Evolutionary conservation across 495 filamentous ascomycete species (phyloP).

Genomic region (Podospora bellae-mahoneyi): DNA sequence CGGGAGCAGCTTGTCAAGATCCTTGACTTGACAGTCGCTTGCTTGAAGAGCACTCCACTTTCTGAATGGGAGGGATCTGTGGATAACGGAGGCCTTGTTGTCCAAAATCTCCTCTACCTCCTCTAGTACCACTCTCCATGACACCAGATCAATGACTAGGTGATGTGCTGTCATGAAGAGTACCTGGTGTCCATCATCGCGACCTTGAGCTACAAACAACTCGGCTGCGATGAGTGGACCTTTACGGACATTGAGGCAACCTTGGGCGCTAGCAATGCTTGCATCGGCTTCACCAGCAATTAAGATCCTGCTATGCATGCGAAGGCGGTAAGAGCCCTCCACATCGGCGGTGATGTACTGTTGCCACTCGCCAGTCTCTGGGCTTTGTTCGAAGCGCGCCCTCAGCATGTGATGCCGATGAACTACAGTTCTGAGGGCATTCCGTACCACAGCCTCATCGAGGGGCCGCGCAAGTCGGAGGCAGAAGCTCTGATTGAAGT

Average conservation of each 20-base stretch:
- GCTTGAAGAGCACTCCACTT: conserved; percentile 45
- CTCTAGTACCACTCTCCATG: conserved; percentile 58
- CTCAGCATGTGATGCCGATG: conserved; percentile 61
- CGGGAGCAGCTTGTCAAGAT: conserved; percentile 11
- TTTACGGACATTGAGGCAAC: conserved; percentile 35
- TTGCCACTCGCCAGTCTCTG: conserved; percentile 24
- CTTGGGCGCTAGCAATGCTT: conserved; percentile 20
- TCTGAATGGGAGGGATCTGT: conserved; percentile 47
- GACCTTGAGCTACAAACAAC: conserved; percentile 18
- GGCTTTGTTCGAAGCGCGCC: conserved; percentile 44
- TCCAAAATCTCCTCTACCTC: conserved; percentile 55
- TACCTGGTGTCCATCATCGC: conserved; percentile 26
- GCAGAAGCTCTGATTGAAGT: conserved; percentile 63
- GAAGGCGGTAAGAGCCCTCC: conserved; percentile 21
- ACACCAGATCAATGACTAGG: conserved; percentile 59
- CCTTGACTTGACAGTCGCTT: conserved; percentile 1
- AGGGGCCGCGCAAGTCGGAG: conserved; percentile 46
- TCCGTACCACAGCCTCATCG: conserved; percentile 35
- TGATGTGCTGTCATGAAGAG: conserved; percentile 58
- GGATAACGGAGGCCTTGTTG: conserved; percentile 18
- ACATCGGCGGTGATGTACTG: conserved; percentile 23
- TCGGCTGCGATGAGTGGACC: conserved; percentile 36
- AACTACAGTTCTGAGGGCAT: conserved; percentile 49
- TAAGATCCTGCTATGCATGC: conserved; percentile 7
- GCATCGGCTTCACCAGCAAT: conserved; percentile 10